phyloP scores from a whole-genome alignment of 768 basidiomycete species.

The Mycena chlorophos region DNA sequence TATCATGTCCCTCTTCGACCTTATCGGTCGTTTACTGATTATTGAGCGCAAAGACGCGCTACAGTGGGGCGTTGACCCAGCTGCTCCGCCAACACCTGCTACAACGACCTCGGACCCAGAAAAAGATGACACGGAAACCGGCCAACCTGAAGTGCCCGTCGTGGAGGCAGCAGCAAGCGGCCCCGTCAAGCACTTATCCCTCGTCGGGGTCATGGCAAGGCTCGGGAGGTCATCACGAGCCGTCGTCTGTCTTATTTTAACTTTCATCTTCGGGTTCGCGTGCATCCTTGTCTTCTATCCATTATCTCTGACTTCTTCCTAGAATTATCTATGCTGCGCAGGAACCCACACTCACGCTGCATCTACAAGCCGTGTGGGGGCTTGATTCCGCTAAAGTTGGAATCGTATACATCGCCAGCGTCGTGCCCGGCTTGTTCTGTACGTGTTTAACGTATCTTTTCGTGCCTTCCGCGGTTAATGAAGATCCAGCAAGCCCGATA shows the following conservation, averaged over 20 bases:
- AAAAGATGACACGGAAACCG: neutral
- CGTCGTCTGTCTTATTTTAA: slow-evolving; percentile 42
- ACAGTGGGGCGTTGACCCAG: slow-evolving; percentile 48
- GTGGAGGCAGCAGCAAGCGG: no score
- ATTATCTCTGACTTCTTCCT: slow-evolving; percentile 1
- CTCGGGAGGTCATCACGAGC: slow-evolving; percentile 52
- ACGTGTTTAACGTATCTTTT: slow-evolving; percentile 25
- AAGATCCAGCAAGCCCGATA: slow-evolving; percentile 51
- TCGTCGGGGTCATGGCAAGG: slow-evolving; percentile 41
- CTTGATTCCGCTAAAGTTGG: slow-evolving; percentile 56
- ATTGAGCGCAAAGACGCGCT: slow-evolving; percentile 57
- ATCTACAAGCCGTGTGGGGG: slow-evolving; percentile 50
- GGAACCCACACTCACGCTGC: slow-evolving; percentile 60
- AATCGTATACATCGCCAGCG: slow-evolving; percentile 64
- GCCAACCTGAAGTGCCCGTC: no score
- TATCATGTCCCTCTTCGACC: slow-evolving; percentile 46
- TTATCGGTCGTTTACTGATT: slow-evolving; percentile 53
- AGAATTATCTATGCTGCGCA: slow-evolving; percentile 51
- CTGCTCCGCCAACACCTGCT: slow-evolving; percentile 6
- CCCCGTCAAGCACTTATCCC: slow-evolving; percentile 29
- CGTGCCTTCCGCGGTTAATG: neutral
- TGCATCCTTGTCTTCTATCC: slow-evolving; percentile 1
- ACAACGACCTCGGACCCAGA: slow-evolving; percentile 11
- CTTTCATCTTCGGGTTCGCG: slow-evolving; percentile 56
- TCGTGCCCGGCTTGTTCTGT: slow-evolving; percentile 68